Percentiles rank a stretch among this genome's conserved stretches.
Evolutionary conservation across 768 basidiomycete species (phyloP).

Genomic region (Thelephora ganbajun): DNA sequence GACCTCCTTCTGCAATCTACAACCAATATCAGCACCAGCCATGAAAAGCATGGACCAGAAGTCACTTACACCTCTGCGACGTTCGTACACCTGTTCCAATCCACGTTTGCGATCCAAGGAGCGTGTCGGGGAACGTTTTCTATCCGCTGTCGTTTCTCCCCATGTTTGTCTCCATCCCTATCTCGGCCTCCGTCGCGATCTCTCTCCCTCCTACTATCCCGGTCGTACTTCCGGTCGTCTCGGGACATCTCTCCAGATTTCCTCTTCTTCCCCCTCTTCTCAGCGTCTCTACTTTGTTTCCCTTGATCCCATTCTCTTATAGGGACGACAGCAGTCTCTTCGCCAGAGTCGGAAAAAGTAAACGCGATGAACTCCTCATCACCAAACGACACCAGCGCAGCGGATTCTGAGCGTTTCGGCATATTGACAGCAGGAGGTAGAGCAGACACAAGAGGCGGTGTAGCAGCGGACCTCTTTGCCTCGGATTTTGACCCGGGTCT

Average conservation of each 20-base stretch:
- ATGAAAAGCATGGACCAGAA: neutral
- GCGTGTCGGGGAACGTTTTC: conserved; percentile 39
- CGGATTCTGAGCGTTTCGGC: neutral
- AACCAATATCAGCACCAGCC: conserved; percentile 2
- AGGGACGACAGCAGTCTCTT: conserved; percentile 7
- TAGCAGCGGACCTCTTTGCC: neutral
- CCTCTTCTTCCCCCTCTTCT: conserved; percentile 26
- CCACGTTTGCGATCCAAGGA: conserved; percentile 52
- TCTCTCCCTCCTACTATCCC: conserved; percentile 21
- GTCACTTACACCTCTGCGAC: conserved; percentile 70
- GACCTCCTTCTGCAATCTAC: conserved; percentile 78
- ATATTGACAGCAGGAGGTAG: neutral
- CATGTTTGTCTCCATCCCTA: conserved; percentile 33
- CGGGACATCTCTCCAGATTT: conserved; percentile 26
- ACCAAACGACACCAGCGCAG: neutral
- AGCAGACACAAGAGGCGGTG: neutral
- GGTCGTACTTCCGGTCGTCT: conserved; percentile 6
- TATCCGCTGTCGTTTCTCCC: conserved; percentile 37
- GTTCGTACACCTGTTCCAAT: conserved; percentile 63
- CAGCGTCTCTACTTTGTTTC: conserved; percentile 6
- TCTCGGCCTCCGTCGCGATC: conserved; percentile 35
- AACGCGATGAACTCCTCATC: conserved; percentile 19
- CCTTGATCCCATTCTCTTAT: conserved; percentile 15
- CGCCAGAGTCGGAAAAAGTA: conserved; percentile 14
- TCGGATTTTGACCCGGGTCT: neutral